These are phyloP conservation scores for Aspergillus amoenus DNA, from an alignment of 2,329 filamentous ascomycete genomes.

Conservation along the genomic window DNA sequence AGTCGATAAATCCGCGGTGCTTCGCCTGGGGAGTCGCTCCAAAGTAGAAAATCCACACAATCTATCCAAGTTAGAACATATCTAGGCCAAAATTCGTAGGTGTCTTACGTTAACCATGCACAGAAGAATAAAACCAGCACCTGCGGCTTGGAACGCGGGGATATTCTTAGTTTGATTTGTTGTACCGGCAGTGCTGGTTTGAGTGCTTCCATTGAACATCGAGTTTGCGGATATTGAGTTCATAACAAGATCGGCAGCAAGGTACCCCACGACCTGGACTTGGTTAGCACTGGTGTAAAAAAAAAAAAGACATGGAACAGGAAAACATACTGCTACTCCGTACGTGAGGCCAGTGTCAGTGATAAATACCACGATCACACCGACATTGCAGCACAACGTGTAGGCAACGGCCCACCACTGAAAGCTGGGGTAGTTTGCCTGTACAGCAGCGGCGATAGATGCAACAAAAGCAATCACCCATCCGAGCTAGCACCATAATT, in stretches of 20 bases:
- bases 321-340: conserved; percentile 70
- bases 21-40: conserved; percentile 85
- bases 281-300: conserved; percentile 24
- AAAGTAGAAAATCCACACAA: conserved; percentile 99
- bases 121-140: conserved; percentile 88
- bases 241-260: conserved; percentile 78
- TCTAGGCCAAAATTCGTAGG: background rate
- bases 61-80: conserved; percentile 53
- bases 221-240: conserved; percentile 83
- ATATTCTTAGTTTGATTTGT: conserved; percentile 41
- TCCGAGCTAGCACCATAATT: conserved; percentile 64
- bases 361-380: conserved; percentile 77
- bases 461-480: conserved; percentile 92
- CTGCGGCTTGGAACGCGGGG: conserved; percentile 74
- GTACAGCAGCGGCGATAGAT: conserved; percentile 70
- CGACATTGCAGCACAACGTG: conserved; percentile 78
- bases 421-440: conserved; percentile 71
- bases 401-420: conserved; percentile 91
- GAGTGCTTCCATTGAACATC: conserved; percentile 67
- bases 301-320: background rate
- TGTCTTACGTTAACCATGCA: conserved; percentile 82
- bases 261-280: conserved; percentile 74
- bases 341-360: conserved; percentile 84
- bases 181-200: background rate
- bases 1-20: conserved; percentile 89